Percentiles rank a stretch among this genome's conserved stretches.
Conservation (phyloP, 495 filamentous ascomycete genomes). For the Penicillium argentinense region DNA sequence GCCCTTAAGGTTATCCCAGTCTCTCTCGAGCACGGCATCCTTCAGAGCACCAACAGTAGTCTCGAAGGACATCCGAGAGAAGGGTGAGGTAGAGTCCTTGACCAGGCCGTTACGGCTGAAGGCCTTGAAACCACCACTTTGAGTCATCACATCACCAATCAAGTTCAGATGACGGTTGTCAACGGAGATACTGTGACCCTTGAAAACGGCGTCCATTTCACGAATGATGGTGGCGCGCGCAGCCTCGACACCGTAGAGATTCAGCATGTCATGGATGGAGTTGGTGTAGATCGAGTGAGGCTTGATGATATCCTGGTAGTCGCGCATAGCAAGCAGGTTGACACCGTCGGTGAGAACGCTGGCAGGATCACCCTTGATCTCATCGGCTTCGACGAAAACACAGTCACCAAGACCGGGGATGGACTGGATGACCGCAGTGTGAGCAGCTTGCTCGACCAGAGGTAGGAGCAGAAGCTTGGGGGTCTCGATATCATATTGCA, state of each 20-base stretch:
- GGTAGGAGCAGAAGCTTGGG: conserved; percentile 93
- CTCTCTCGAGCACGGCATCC: conserved; percentile 85
- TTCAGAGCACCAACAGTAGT: conserved; percentile 91
- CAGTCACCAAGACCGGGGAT: conserved; percentile 73
- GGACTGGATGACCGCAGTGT: conserved; percentile 80
- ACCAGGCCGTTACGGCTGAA: conserved; percentile 87
- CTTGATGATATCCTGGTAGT: conserved; percentile 81
- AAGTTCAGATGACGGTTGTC: conserved; percentile 91
- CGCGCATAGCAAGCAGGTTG: conserved; percentile 87
- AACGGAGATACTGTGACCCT: conserved; percentile 88
- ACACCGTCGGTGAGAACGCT: conserved; percentile 78
- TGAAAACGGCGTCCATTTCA: conserved; percentile 86
- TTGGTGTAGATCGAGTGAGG: conserved; percentile 87
- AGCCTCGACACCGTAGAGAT: conserved; percentile 90
- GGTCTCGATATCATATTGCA: conserved; percentile 78
- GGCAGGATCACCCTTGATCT: conserved; percentile 51
- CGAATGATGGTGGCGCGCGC: conserved; percentile 80
- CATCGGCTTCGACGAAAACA: conserved; percentile 65
- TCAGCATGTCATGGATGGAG: conserved; percentile 81
- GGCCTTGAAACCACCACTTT: conserved; percentile 78
- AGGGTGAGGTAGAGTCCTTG: conserved; percentile 77
- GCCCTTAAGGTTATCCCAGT: conserved; percentile 82
- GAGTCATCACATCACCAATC: conserved; percentile 95
- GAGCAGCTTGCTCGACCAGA: conserved; percentile 76
- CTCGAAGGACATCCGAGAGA: conserved; percentile 99